Conservation (phyloP, 139 green algal genomes). For the Chlamydomonas asymmetrica region DNA sequence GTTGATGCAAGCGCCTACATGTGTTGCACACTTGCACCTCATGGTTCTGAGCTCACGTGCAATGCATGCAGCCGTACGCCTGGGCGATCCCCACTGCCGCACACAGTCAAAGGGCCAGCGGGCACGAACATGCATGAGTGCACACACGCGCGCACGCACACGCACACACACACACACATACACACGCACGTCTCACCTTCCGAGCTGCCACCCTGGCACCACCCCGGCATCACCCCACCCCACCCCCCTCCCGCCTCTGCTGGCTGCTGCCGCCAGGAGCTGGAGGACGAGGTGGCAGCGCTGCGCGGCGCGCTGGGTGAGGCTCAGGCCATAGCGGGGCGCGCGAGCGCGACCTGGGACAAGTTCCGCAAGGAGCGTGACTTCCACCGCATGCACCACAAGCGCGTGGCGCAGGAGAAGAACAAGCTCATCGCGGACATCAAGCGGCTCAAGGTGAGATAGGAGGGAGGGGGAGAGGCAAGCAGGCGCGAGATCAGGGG, state of each 20-base stretch:
- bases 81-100: too few species aligned
- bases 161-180: not conserved
- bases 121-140: too few species aligned
- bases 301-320: conserved; percentile 50
- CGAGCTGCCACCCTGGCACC: not conserved
- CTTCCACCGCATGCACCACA: conserved; percentile 91
- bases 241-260: not conserved
- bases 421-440: conserved; percentile 83
- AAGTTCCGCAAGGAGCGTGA: conserved; percentile 86
- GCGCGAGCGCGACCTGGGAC: conserved; percentile 57
- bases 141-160: not conserved
- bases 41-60: too few species aligned
- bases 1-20: too few species aligned
- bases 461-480: too few species aligned
- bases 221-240: not conserved
- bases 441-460: conserved; percentile 64
- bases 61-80: too few species aligned
- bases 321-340: conserved; percentile 42
- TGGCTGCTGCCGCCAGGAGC: conserved; percentile 40
- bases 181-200: not conserved
- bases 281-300: conserved; percentile 56
- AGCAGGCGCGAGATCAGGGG: too few species aligned
- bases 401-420: conserved; percentile 83
- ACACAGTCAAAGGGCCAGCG: too few species aligned
- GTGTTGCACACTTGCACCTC: too few species aligned